phyloP scores from a whole-genome alignment of 306 rosid species.

The Acmispon strigosus region DNA sequence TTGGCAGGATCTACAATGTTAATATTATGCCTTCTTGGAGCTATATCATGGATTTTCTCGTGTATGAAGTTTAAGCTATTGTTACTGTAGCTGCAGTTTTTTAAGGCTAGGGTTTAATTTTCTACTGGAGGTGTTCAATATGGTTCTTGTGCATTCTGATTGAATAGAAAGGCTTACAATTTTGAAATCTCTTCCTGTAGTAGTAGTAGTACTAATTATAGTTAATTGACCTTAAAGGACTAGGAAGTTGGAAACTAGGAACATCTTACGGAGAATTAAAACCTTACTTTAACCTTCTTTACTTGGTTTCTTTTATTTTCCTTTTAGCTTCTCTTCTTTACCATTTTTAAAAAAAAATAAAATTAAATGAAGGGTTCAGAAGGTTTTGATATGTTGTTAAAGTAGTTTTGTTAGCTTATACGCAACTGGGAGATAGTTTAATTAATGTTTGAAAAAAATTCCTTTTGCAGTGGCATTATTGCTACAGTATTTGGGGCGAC shows the following conservation, averaged over 20 bases:
- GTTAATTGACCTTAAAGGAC: neutral
- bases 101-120: neutral
- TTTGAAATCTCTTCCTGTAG: neutral
- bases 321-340: neutral
- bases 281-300: neutral
- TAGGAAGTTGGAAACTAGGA: neutral
- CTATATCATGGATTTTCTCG: neutral
- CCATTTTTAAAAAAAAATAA: neutral
- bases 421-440: conserved; percentile 9
- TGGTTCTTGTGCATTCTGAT: neutral
- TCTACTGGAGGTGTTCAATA: neutral
- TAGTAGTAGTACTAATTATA: neutral
- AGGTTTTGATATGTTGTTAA: conserved; percentile 15
- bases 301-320: neutral
- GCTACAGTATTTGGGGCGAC: conserved; percentile 98
- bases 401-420: conserved; percentile 14
- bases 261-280: neutral
- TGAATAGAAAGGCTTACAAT: neutral
- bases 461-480: conserved; percentile 71
- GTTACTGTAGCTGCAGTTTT: neutral
- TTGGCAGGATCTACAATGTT: neutral
- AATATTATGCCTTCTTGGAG: neutral
- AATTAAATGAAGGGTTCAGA: neutral
- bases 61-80: neutral
- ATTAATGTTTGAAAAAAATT: conserved; percentile 18